Percentiles rank a stretch among this genome's conserved stretches.
phyloP scores from a whole-genome alignment of 2,329 filamentous ascomycete genomes.

The Cadophora sp. region DNA sequence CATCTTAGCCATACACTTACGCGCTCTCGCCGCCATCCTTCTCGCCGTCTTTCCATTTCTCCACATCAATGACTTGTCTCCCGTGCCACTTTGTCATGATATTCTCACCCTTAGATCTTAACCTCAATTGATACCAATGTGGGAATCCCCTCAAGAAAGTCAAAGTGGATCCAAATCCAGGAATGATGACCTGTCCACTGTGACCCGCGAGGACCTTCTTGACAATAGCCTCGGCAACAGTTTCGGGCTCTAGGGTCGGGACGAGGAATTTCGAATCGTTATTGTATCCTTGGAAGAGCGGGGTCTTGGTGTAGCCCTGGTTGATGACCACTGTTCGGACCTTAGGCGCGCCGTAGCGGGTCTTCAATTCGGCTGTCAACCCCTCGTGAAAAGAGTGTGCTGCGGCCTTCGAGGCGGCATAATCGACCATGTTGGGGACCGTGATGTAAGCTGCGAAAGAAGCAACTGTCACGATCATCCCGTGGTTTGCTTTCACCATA shows the following conservation, averaged over 20 bases:
- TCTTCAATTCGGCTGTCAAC: constrained; percentile 62
- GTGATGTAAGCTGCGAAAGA: constrained; percentile 67
- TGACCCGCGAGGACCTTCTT: constrained; percentile 63
- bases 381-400: constrained; percentile 73
- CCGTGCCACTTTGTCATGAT: constrained; percentile 44
- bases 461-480: constrained; percentile 75
- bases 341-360: constrained; percentile 65
- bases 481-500: constrained; percentile 70
- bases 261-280: constrained; percentile 58
- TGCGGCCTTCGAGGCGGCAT: constrained; percentile 70
- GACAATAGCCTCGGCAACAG: constrained; percentile 69
- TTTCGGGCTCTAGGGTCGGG: constrained; percentile 63
- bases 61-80: constrained; percentile 44
- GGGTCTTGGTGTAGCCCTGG: constrained; percentile 66
- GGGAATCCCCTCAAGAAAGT: constrained; percentile 60
- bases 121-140: constrained; percentile 66
- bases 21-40: constrained; percentile 35
- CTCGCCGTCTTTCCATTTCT: constrained; percentile 39
- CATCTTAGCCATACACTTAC: constrained; percentile 33
- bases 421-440: constrained; percentile 71
- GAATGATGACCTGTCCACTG: constrained; percentile 63
- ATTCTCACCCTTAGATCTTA: constrained; percentile 51
- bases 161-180: constrained; percentile 52
- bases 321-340: constrained; percentile 72
- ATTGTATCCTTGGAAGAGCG: constrained; percentile 64